Percentiles rank a stretch among this genome's conserved stretches.
Conservation (phyloP, 768 basidiomycete genomes). For the Psilocybe tampanensis region DNA sequence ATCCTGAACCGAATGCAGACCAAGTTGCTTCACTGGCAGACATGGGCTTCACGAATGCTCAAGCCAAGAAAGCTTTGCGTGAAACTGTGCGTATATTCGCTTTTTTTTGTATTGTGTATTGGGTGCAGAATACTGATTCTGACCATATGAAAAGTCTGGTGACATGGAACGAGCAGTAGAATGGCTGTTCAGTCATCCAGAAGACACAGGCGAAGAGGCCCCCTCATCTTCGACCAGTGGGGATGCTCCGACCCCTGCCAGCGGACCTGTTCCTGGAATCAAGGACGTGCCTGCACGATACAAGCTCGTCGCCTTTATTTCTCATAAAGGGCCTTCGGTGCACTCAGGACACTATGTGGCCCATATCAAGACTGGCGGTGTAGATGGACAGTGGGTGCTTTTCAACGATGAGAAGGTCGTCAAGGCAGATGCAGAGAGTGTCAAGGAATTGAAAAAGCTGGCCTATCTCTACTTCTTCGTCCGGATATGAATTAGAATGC, state of each 20-base stretch:
- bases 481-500: constrained; percentile 32
- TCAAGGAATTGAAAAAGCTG: constrained; percentile 75
- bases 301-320: constrained; percentile 89
- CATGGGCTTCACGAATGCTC: constrained; percentile 89
- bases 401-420: constrained; percentile 98
- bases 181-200: constrained; percentile 95
- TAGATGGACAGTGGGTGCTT: constrained; percentile 70
- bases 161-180: constrained; percentile 88
- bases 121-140: background rate
- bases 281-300: constrained; percentile 72
- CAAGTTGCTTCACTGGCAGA: constrained; percentile 76
- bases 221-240: background rate
- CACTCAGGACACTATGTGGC: constrained; percentile 96
- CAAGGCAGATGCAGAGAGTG: constrained; percentile 81
- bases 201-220: constrained; percentile 72
- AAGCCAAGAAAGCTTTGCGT: constrained; percentile 84
- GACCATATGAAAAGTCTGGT: constrained; percentile 49
- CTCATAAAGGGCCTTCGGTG: constrained; percentile 94
- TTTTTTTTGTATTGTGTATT: background rate
- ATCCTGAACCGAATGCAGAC: constrained; percentile 58
- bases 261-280: constrained; percentile 46
- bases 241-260: constrained; percentile 22
- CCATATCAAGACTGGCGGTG: constrained; percentile 57
- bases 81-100: constrained; percentile 61
- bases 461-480: constrained; percentile 97